Evolutionary conservation across 2,329 filamentous ascomycete species (phyloP).

Genomic region (Chrysoporthe austroafricana): DNA sequence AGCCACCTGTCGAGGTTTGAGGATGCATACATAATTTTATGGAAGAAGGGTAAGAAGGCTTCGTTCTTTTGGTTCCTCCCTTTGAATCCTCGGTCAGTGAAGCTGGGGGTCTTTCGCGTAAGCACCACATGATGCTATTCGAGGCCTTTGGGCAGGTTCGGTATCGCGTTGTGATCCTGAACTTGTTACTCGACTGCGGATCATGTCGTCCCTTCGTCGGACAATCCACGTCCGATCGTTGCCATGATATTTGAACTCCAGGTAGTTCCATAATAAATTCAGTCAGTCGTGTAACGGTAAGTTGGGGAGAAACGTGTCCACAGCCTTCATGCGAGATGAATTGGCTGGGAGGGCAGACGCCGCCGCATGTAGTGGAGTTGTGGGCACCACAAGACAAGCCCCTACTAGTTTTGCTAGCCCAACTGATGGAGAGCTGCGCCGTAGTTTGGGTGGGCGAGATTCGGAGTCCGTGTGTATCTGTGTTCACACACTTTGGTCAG

Average conservation of each 20-base stretch:
- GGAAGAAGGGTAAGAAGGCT: neutral
- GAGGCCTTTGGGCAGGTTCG: neutral
- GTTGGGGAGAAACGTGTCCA: neutral
- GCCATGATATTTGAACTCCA: neutral
- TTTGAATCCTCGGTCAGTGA: constrained; percentile 15
- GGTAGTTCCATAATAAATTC: neutral
- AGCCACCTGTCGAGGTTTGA: constrained; percentile 1
- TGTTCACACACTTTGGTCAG: neutral
- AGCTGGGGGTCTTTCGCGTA: constrained; percentile 10
- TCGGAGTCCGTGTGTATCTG: neutral
- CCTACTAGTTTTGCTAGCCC: neutral
- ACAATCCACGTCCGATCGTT: neutral
- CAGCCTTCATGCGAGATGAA: neutral
- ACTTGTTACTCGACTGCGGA: constrained; percentile 7
- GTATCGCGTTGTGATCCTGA: neutral
- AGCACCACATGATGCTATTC: neutral
- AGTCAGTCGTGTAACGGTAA: neutral
- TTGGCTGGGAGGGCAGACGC: neutral
- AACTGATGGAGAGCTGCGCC: neutral
- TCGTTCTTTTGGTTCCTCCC: neutral
- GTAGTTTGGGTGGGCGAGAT: neutral
- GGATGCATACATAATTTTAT: neutral
- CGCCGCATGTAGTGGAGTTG: neutral
- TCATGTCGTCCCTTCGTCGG: constrained; percentile 6
- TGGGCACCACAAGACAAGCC: neutral